Percentiles rank a stretch among this genome's conserved stretches.
phyloP scores from a whole-genome alignment of 768 basidiomycete genomes.

The Boletus fagicola region DNA sequence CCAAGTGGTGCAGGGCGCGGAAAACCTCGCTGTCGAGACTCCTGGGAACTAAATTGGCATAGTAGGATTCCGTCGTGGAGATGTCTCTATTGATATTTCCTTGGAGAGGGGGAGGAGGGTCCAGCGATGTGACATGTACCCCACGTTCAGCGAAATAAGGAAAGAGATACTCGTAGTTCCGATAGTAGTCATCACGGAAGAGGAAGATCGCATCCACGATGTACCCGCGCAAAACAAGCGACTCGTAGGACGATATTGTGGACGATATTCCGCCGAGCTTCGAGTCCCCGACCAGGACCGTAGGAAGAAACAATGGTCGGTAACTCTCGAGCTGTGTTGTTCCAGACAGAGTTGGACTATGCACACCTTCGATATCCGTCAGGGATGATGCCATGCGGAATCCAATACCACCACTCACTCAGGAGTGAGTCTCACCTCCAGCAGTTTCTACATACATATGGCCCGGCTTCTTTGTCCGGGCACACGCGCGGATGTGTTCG shows the following conservation, averaged over 20 bases:
- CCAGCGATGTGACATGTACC: conserved; percentile 51
- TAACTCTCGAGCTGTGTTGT: conserved; percentile 84
- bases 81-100: conserved; percentile 47
- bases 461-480: conserved; percentile 33
- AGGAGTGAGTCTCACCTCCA: conserved; percentile 67
- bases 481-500: conserved; percentile 56
- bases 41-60: conserved; percentile 46
- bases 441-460: conserved; percentile 92
- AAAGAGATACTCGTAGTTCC: conserved; percentile 78
- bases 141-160: conserved; percentile 78
- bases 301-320: conserved; percentile 83
- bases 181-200: conserved; percentile 84
- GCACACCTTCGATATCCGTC: conserved; percentile 61
- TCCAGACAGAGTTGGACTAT: conserved; percentile 83
- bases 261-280: conserved; percentile 92
- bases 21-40: conserved; percentile 40
- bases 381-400: neutral
- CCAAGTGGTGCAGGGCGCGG: conserved; percentile 55
- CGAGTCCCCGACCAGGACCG: conserved; percentile 82
- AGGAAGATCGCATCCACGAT: conserved; percentile 80
- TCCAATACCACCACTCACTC: conserved; percentile 6
- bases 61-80: conserved; percentile 66
- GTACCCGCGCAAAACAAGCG: conserved; percentile 86
- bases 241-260: conserved; percentile 91
- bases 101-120: conserved; percentile 55